phyloP scores from a whole-genome alignment of 768 basidiomycete species.

The Lentinula edodes region DNA sequence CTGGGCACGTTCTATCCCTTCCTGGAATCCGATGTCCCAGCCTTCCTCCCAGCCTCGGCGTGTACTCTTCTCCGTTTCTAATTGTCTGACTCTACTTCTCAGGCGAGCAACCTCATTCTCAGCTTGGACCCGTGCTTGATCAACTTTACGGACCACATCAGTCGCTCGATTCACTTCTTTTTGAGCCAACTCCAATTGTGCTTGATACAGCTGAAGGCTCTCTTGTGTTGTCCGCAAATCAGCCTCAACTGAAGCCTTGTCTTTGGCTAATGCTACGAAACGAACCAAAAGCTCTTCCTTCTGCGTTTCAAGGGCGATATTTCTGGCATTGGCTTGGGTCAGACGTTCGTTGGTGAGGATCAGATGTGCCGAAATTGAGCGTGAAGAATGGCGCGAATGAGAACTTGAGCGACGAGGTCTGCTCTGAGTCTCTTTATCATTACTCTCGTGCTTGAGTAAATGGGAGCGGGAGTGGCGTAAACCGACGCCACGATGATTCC shows the following conservation, averaged over 20 bases:
- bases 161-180: constrained; percentile 1
- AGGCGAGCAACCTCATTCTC: background rate
- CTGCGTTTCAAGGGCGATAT: background rate
- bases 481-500: background rate
- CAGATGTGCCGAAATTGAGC: background rate
- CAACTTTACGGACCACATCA: constrained; percentile 1
- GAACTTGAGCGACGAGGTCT: constrained; percentile 3
- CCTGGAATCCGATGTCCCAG: constrained; percentile 6
- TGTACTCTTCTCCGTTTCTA: background rate
- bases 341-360: constrained; percentile 3
- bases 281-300: background rate
- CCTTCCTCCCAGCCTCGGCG: constrained; percentile 6
- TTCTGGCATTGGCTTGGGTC: background rate
- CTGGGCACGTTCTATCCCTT: constrained; percentile 1
- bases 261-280: background rate
- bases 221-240: background rate
- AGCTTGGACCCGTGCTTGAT: constrained; percentile 2
- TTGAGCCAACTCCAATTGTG: background rate
- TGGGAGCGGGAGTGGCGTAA: background rate
- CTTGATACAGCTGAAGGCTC: background rate
- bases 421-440: background rate
- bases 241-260: background rate
- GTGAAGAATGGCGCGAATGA: constrained; percentile 2
- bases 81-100: background rate
- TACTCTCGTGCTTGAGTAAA: background rate